Evolutionary conservation across 23 red algal genomes (phyloP), one percentile per base, ranked within the genome.

Genomic region (Pyropia yezoensis): DNA sequence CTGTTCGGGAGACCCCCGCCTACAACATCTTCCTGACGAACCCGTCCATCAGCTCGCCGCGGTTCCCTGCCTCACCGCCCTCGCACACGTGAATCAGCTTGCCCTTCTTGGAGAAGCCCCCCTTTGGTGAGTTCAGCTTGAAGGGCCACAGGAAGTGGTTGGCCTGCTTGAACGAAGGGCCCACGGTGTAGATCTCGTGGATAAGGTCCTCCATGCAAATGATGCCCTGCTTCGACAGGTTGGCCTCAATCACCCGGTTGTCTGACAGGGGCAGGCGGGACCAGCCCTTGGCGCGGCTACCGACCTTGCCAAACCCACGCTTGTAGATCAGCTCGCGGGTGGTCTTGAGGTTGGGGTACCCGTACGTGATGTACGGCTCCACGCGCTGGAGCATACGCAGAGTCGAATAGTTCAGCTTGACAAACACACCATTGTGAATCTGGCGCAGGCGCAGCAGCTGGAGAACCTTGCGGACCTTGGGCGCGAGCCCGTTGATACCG

Each of bases 341-440:
- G 54, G 78, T 81, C 76, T 98, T 98, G 59, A 98, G 61, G 66
- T 88, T 98, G 14, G 94, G 94, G 62, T 98, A 98, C 24, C 94
- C 94, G 67, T 98, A 98, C 34, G 94, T 85, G 50, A 98, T 82
- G 54, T 98, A 98, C 18, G 86, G 94, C 59, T 98, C 94, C 19
- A 98, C 86, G 49, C 74, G 63, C 66, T 91, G 94, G 47, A 98
- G 54, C 94, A 98, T 98, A 1, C 88, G 86, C 76, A 98, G 73
- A 25, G 94, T 91, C 18, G 94, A 87, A 39, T 89, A 87, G 72
- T 98, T 98, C 17, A 98, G 70, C 65, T 87, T 85, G 22, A 98
- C 68, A 85, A 98, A 98, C 3, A 98, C 94, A 7, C 94, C 94
- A 54, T 98, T 98, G 62, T 98, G 83, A 60, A 98, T 85, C 61